Conservation (phyloP, 805 yeast genomes). For the Maudiozyma turicensis region DNA sequence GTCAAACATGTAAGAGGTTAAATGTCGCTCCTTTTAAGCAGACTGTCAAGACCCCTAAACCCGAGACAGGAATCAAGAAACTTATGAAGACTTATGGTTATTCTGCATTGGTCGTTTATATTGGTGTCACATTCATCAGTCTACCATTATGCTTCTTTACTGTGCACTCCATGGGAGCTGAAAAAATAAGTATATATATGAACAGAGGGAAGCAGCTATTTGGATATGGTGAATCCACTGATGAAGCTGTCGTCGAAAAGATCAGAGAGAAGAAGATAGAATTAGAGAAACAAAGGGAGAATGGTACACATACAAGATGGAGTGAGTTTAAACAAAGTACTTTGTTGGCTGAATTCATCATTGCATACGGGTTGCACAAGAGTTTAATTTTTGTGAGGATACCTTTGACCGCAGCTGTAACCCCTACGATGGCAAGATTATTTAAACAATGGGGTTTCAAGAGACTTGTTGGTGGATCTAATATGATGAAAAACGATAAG, state of each 20-base stretch:
- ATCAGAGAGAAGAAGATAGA: slow-evolving; percentile 27
- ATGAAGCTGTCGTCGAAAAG: slow-evolving; percentile 30
- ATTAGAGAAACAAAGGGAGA: slow-evolving; percentile 5
- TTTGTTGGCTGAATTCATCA: slow-evolving; percentile 71
- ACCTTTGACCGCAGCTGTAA: slow-evolving; percentile 85
- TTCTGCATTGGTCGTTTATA: slow-evolving; percentile 79
- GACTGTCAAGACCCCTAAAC: not conserved
- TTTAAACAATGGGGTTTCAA: slow-evolving; percentile 74
- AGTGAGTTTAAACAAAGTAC: slow-evolving; percentile 28
- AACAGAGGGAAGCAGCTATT: slow-evolving; percentile 47
- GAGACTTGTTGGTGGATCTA: slow-evolving; percentile 31
- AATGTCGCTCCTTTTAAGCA: not conserved
- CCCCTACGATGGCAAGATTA: slow-evolving; percentile 63
- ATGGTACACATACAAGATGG: slow-evolving; percentile 17
- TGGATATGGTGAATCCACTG: slow-evolving; percentile 50
- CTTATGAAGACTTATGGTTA: slow-evolving; percentile 82
- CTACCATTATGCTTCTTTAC: slow-evolving; percentile 71
- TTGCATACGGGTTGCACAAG: slow-evolving; percentile 92
- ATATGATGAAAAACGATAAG: slow-evolving; percentile 32
- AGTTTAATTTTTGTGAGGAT: slow-evolving; percentile 72
- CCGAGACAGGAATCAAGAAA: slow-evolving; percentile 36
- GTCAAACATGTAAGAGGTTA: not conserved
- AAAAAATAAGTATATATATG: slow-evolving; percentile 60
- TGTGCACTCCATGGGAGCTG: slow-evolving; percentile 85
- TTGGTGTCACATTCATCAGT: slow-evolving; percentile 64